A percentile compares a stretch with the other conserved stretches of the same genome.
phyloP scores from a whole-genome alignment of 495 filamentous ascomycete species.

The Lophiotrema nucula region DNA sequence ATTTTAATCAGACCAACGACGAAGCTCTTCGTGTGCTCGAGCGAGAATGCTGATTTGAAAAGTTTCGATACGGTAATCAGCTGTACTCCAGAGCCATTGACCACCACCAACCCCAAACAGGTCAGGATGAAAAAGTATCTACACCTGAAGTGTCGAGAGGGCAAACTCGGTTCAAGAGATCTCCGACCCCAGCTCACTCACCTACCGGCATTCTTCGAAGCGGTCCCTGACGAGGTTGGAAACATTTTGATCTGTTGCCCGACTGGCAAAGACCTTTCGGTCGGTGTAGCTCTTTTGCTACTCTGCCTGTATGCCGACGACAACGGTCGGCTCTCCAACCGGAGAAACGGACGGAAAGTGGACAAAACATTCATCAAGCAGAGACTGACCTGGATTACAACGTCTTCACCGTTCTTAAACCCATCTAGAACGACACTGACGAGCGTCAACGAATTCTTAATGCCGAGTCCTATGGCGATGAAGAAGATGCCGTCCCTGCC shows the following conservation, averaged over 20 bases:
- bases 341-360: slow-evolving; percentile 40
- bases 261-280: slow-evolving; percentile 65
- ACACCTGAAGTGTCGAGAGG: slow-evolving; percentile 61
- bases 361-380: slow-evolving; percentile 76
- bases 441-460: slow-evolving; percentile 83
- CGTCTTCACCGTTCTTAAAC: slow-evolving; percentile 69
- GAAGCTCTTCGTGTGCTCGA: slow-evolving; percentile 36
- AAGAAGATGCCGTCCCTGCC: background rate
- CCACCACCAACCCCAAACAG: background rate
- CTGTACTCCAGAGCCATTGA: slow-evolving; percentile 29
- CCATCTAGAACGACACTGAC: slow-evolving; percentile 79
- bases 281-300: slow-evolving; percentile 60
- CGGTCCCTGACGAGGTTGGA: slow-evolving; percentile 15
- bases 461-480: slow-evolving; percentile 41
- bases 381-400: slow-evolving; percentile 74
- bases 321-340: slow-evolving; percentile 42
- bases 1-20: slow-evolving; percentile 38
- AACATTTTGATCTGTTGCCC: slow-evolving; percentile 60
- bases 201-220: slow-evolving; percentile 52
- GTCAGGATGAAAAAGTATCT: slow-evolving; percentile 45
- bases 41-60: slow-evolving; percentile 16
- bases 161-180: slow-evolving; percentile 73
- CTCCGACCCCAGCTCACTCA: slow-evolving; percentile 63
- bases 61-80: slow-evolving; percentile 39
- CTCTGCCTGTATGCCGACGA: slow-evolving; percentile 63